A percentile compares a stretch with the other conserved stretches of the same genome.
Conservation (phyloP, 139 green algal genomes). For the Chlamydomonas sp. region DNA sequence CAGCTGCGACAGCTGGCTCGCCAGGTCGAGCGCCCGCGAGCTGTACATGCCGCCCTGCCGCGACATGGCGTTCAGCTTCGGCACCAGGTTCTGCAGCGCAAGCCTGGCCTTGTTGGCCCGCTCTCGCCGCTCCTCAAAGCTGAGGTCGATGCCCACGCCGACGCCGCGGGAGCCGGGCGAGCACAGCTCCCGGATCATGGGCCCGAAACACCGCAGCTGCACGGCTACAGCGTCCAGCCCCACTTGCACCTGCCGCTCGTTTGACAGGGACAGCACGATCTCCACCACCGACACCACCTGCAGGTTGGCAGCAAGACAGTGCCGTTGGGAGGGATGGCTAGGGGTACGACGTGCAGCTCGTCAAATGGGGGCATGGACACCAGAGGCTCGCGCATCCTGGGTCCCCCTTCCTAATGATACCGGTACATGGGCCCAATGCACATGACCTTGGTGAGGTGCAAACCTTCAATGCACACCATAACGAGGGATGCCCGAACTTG, state of each 20-base stretch:
- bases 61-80: conserved; percentile 34
- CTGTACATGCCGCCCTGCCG: not conserved
- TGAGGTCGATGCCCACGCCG: conserved; percentile 66
- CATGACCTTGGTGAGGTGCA: too few relatives aligned
- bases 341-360: too few relatives aligned
- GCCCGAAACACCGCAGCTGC: conserved; percentile 54
- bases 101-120: conserved; percentile 53
- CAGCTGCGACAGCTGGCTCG: conserved; percentile 20
- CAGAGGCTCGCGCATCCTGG: too few relatives aligned
- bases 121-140: conserved; percentile 66
- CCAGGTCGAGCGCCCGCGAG: conserved; percentile 1
- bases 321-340: too few relatives aligned
- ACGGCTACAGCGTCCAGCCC: conserved; percentile 49
- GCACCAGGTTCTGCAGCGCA: conserved; percentile 50
- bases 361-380: too few relatives aligned
- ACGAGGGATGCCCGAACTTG: too few relatives aligned
- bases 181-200: conserved; percentile 59
- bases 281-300: conserved; percentile 50
- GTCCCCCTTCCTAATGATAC: too few relatives aligned
- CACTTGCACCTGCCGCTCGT: conserved; percentile 46
- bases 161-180: conserved; percentile 27
- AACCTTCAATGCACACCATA: too few relatives aligned
- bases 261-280: conserved; percentile 40
- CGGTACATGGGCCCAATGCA: not conserved
- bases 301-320: not conserved